phyloP scores from a whole-genome alignment of 768 basidiomycete species.

The Steccherinum ochraceum region DNA sequence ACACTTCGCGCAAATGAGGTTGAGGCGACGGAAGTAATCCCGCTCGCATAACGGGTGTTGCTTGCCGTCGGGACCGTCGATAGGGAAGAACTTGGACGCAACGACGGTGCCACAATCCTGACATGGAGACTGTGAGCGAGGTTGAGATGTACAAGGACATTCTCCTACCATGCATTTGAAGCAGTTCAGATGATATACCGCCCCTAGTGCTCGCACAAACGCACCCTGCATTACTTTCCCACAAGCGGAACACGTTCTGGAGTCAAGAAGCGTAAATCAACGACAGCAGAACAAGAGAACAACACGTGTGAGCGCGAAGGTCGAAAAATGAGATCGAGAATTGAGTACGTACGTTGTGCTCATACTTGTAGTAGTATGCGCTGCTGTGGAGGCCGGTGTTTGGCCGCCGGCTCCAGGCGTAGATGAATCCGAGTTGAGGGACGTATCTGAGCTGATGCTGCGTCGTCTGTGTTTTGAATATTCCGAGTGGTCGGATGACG shows the following conservation, averaged over 20 bases:
- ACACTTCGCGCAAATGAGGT: conserved; percentile 96
- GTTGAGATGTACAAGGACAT: too few species aligned
- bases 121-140: conserved; percentile 10
- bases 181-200: conserved; percentile 95
- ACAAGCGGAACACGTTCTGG: conserved; percentile 70
- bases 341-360: conserved; percentile 49
- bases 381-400: conserved; percentile 45
- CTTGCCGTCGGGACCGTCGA: conserved; percentile 84
- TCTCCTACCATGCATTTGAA: conserved; percentile 95
- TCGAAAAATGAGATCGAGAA: neutral
- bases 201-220: conserved; percentile 91
- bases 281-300: too few species aligned
- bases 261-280: neutral
- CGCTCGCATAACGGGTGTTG: conserved; percentile 96
- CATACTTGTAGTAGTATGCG: conserved; percentile 50
- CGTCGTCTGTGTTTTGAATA: conserved; percentile 41
- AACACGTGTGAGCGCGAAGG: neutral
- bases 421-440: conserved; percentile 50
- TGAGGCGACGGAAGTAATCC: conserved; percentile 94
- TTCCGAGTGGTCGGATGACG: conserved; percentile 49
- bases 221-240: conserved; percentile 86
- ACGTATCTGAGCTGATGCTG: conserved; percentile 39
- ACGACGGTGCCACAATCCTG: conserved; percentile 97
- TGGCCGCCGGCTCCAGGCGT: conserved; percentile 32
- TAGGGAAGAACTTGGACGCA: conserved; percentile 97